Percentiles rank a stretch among this genome's conserved stretches.
Evolutionary conservation across 805 yeast genomes (phyloP).

Genomic region (Candida ascalaphidarum): DNA sequence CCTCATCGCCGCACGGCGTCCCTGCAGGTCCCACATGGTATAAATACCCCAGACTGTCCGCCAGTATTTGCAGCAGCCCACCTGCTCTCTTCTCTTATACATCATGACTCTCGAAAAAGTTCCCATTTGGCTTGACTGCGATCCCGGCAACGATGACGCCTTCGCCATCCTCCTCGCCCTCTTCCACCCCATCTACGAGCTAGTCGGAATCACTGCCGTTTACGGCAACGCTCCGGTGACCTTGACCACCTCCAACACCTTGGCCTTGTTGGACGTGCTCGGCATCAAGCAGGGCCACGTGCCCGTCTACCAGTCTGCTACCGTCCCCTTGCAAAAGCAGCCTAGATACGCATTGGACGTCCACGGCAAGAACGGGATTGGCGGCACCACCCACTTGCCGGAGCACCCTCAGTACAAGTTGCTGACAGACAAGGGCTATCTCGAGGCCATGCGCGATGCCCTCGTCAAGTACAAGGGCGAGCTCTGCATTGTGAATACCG

Average conservation of each 20-base stretch:
- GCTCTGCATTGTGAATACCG: constrained; percentile 62
- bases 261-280: constrained; percentile 58
- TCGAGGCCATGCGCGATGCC: constrained; percentile 34
- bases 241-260: constrained; percentile 61
- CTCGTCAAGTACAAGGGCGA: constrained; percentile 36
- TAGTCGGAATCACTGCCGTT: constrained; percentile 67
- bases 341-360: constrained; percentile 51
- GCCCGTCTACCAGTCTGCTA: constrained; percentile 62
- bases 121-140: constrained; percentile 87
- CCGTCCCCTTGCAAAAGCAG: constrained; percentile 43
- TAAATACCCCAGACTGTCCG: too few relatives aligned
- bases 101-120: constrained; percentile 4
- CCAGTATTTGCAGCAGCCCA: too few relatives aligned
- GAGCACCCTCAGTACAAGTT: constrained; percentile 33
- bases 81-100: too few relatives aligned
- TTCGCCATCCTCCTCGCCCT: constrained; percentile 62
- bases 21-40: too few relatives aligned
- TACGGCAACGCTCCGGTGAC: constrained; percentile 63
- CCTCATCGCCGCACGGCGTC: too few relatives aligned
- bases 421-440: constrained; percentile 15
- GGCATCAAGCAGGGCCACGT: constrained; percentile 30
- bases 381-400: constrained; percentile 53
- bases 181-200: constrained; percentile 47
- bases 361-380: constrained; percentile 72
- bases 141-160: constrained; percentile 88